Evolutionary conservation across 345 rosid genomes (phyloP).

Genomic region (Populus simonii): DNA sequence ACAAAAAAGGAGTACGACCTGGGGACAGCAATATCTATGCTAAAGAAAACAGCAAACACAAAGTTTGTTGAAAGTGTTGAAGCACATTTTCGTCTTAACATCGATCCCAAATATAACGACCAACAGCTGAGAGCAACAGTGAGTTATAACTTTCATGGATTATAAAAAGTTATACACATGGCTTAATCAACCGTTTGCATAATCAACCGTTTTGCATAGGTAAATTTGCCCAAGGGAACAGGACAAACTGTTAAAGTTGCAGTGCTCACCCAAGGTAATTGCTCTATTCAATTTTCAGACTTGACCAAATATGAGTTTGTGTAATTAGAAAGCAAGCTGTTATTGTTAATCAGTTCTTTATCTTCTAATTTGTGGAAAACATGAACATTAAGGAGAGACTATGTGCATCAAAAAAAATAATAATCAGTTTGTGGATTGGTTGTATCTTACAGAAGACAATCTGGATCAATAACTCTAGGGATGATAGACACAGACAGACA

Average conservation of each 20-base stretch:
- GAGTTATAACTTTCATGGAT: constrained; percentile 19
- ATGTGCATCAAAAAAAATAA: neutral
- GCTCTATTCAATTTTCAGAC: neutral
- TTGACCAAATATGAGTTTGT: neutral
- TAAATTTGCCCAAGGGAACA: constrained; percentile 94
- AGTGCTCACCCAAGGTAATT: constrained; percentile 93
- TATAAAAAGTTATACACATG: neutral
- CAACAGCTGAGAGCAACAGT: constrained; percentile 97
- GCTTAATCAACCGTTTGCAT: neutral
- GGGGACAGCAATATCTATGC: constrained; percentile 68
- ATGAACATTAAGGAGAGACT: neutral
- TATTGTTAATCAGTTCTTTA: neutral
- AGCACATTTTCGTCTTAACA: constrained; percentile 96
- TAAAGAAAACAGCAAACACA: constrained; percentile 62
- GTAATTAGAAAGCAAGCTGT: neutral
- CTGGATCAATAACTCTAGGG: neutral
- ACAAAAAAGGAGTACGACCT: constrained; percentile 74
- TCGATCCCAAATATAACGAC: constrained; percentile 93
- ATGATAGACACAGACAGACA: neutral
- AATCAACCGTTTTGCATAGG: constrained; percentile 37
- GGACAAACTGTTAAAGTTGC: constrained; percentile 91
- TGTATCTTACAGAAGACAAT: neutral
- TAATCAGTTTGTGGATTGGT: neutral
- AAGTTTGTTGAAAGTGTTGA: constrained; percentile 87
- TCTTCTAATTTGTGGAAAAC: neutral